Percentiles rank a stretch among this genome's conserved stretches.
Conservation (phyloP, 2,329 filamentous ascomycete species). For the Elsinoe ampelina region DNA sequence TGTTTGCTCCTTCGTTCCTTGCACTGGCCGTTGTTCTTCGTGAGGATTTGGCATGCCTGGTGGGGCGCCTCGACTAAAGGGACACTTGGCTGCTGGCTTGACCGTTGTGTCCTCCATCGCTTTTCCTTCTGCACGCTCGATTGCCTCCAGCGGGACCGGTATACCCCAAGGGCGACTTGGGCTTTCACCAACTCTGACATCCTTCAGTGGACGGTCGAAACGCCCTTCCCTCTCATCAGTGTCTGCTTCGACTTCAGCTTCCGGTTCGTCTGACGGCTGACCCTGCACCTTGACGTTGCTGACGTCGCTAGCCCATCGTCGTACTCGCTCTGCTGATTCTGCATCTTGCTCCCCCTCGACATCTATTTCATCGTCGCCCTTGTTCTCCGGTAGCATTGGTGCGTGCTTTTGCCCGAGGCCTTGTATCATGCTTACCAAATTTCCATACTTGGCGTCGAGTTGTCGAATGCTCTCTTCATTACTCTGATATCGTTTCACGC, state of each 20-base stretch:
- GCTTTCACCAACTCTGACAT: constrained; percentile 86
- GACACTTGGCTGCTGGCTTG: constrained; percentile 43
- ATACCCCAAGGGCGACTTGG: constrained; percentile 93
- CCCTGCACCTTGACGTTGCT: constrained; percentile 30
- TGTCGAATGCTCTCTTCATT: constrained; percentile 78
- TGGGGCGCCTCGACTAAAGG: constrained; percentile 36
- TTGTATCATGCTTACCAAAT: constrained; percentile 87
- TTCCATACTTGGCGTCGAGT: constrained; percentile 89
- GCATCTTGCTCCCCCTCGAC: constrained; percentile 34
- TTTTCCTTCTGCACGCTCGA: constrained; percentile 33
- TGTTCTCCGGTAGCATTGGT: constrained; percentile 62
- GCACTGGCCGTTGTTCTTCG: background rate
- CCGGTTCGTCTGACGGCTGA: constrained; percentile 33
- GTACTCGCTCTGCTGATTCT: constrained; percentile 60
- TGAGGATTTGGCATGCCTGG: constrained; percentile 10
- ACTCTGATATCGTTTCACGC: constrained; percentile 78
- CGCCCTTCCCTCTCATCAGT: constrained; percentile 56
- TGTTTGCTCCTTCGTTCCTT: background rate
- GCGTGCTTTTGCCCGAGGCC: constrained; percentile 81
- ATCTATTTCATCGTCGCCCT: constrained; percentile 38
- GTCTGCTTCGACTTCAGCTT: constrained; percentile 27
- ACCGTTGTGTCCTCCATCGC: background rate
- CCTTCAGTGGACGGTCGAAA: constrained; percentile 78
- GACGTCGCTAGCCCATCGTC: constrained; percentile 77
- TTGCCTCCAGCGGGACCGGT: constrained; percentile 52